Percentiles rank a stretch among this genome's conserved stretches.
phyloP scores from a whole-genome alignment of 1,139 yeast genomes.

The Sugiyamaella xylanicola region DNA sequence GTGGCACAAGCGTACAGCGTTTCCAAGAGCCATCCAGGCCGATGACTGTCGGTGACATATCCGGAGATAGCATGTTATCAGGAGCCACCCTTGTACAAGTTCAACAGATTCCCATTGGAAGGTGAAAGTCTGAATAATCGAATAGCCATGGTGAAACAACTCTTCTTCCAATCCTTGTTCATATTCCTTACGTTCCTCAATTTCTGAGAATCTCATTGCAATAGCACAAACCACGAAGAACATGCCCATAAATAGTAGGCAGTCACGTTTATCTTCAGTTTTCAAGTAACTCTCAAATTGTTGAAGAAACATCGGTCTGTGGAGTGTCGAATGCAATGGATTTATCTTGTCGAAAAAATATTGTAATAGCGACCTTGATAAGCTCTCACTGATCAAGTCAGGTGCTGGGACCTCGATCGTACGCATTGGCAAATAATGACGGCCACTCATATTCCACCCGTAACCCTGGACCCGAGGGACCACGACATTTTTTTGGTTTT shows the following conservation, averaged over 20 bases:
- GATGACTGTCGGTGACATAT: slow-evolving; percentile 61
- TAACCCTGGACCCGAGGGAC: slow-evolving; percentile 62
- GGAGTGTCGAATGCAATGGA: slow-evolving; percentile 57
- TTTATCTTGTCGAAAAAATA: slow-evolving; percentile 56
- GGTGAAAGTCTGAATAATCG: slow-evolving; percentile 52
- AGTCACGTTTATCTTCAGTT: slow-evolving; percentile 33
- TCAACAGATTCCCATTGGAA: slow-evolving; percentile 73
- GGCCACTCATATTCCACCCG: slow-evolving; percentile 70
- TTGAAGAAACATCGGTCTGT: slow-evolving; percentile 56
- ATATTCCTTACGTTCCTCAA: slow-evolving; percentile 40
- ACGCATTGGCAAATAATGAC: slow-evolving; percentile 51
- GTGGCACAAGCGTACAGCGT: slow-evolving; percentile 56
- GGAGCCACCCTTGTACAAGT: slow-evolving; percentile 63
- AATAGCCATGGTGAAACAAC: slow-evolving; percentile 55
- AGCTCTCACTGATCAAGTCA: slow-evolving; percentile 19
- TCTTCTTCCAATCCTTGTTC: slow-evolving; percentile 53
- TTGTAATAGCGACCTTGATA: slow-evolving; percentile 41
- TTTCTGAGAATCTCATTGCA: slow-evolving; percentile 56
- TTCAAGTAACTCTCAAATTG: slow-evolving; percentile 50
- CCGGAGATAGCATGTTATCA: slow-evolving; percentile 57
- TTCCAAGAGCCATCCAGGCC: slow-evolving; percentile 54
- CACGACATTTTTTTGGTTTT: slow-evolving; percentile 45
- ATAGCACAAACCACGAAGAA: slow-evolving; percentile 55
- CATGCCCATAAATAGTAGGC: slow-evolving; percentile 54
- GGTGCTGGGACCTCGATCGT: slow-evolving; percentile 43